These are phyloP conservation scores for Paracoccidioides brasiliensis DNA, from an alignment of 2,329 filamentous ascomycete species.

Conservation along the genomic window DNA sequence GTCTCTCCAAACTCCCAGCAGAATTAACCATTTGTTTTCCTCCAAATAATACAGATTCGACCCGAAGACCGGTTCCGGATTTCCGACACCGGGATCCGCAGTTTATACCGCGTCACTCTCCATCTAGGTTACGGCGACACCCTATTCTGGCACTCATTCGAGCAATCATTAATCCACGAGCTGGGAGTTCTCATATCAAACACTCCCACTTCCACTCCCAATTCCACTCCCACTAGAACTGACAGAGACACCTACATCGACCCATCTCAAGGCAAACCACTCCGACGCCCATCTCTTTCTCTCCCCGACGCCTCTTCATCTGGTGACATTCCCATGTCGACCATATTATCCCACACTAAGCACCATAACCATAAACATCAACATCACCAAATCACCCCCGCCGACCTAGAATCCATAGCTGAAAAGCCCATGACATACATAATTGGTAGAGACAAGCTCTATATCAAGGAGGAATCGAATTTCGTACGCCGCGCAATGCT, in stretches of 20 bases:
- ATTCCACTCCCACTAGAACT: neutral
- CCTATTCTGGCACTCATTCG: conserved; percentile 8
- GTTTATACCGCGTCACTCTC: conserved; percentile 8
- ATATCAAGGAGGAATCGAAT: conserved; percentile 19
- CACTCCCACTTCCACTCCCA: no score
- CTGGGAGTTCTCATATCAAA: conserved; percentile 3
- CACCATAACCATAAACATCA: conserved; percentile 6
- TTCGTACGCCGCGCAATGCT: conserved; percentile 18
- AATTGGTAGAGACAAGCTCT: conserved; percentile 29
- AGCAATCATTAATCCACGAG: conserved; percentile 7
- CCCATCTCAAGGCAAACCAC: neutral
- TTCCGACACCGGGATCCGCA: conserved; percentile 9
- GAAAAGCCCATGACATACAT: conserved; percentile 34
- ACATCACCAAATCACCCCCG: neutral
- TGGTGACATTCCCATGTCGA: neutral
- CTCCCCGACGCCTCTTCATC: neutral
- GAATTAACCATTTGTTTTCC: neutral
- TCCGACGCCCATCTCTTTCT: neutral
- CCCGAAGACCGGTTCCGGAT: conserved; percentile 39
- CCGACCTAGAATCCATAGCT: neutral
- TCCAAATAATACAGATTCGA: conserved; percentile 38
- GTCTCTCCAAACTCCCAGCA: conserved; percentile 25
- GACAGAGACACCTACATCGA: neutral
- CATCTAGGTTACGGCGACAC: conserved; percentile 10
- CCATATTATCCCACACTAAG: conserved; percentile 10